These are phyloP conservation scores for Candolleomyces eurysporus DNA, from an alignment of 768 basidiomycete genomes.

Conservation along the genomic window DNA sequence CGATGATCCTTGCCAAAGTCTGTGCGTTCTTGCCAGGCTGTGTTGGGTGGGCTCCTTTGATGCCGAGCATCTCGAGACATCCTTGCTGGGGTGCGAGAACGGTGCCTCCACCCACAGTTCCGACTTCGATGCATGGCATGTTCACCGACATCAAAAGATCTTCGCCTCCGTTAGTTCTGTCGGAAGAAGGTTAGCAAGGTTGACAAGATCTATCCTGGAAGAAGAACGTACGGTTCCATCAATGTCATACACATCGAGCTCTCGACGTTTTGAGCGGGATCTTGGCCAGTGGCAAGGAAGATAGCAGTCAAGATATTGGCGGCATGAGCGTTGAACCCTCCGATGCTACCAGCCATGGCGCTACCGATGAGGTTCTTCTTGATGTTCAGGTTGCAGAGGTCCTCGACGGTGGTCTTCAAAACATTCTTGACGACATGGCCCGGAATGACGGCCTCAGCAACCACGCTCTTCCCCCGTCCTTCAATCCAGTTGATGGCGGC, in stretches of 20 bases:
- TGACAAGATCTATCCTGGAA: background rate
- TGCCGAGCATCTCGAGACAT: constrained; percentile 90
- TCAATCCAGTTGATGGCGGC: constrained; percentile 99
- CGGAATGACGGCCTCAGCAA: constrained; percentile 92
- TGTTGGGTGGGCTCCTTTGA: constrained; percentile 85
- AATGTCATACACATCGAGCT: constrained; percentile 98
- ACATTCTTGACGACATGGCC: constrained; percentile 86
- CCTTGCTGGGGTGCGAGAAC: constrained; percentile 86
- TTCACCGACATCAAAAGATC: constrained; percentile 91
- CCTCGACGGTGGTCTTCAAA: constrained; percentile 92
- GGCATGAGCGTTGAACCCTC: constrained; percentile 98
- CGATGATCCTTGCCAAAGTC: constrained; percentile 84
- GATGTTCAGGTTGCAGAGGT: constrained; percentile 84
- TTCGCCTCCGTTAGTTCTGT: constrained; percentile 82
- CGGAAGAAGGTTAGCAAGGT: constrained; percentile 3
- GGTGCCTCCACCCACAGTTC: constrained; percentile 96
- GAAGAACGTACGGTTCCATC: constrained; percentile 88
- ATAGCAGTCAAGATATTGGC: constrained; percentile 96
- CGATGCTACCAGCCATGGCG: constrained; percentile 95
- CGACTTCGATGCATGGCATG: constrained; percentile 99
- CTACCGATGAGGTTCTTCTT: constrained; percentile 98
- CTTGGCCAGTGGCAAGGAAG: constrained; percentile 97
- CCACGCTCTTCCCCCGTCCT: constrained; percentile 95
- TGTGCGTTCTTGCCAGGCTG: constrained; percentile 89
- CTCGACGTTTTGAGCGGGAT: constrained; percentile 99